Percentiles rank a stretch among this genome's conserved stretches.
Evolutionary conservation across 1,284 basidiomycete species (phyloP).

Genomic region (Moniliophthora roreri): DNA sequence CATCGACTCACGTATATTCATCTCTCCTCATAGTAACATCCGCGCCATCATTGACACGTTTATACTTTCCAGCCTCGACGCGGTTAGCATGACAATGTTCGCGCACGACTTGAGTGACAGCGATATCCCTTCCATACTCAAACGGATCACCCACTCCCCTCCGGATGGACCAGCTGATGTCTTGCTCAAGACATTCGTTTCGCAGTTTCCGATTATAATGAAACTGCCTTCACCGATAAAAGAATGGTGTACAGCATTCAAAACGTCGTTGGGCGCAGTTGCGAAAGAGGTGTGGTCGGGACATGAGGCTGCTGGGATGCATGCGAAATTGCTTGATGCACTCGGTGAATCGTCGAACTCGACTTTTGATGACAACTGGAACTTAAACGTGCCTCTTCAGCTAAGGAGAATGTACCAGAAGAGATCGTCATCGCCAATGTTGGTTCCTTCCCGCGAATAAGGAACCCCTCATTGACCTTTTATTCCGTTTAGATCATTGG

Average conservation of each 20-base stretch:
- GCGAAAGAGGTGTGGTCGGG: conserved; percentile 4
- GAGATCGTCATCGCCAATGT: background rate
- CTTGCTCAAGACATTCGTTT: background rate
- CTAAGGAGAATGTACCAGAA: background rate
- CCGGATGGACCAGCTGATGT: background rate
- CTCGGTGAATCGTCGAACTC: background rate
- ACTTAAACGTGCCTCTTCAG: background rate
- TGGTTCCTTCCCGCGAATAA: background rate
- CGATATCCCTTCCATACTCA: conserved; percentile 1
- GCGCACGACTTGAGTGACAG: conserved; percentile 1
- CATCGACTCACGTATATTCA: background rate
- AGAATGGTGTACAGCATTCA: background rate
- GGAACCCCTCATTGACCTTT: background rate
- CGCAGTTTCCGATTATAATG: background rate
- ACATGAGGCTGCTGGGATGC: background rate
- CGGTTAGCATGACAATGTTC: conserved; percentile 9
- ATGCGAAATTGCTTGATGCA: conserved; percentile 2
- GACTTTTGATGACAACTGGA: background rate
- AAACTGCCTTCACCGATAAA: conserved; percentile 5
- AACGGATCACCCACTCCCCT: conserved; percentile 1
- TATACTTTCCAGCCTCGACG: background rate
- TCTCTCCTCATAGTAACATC: background rate
- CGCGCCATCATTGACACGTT: background rate
- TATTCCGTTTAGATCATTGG: conserved; percentile 4
- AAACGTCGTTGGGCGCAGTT: background rate